Evolutionary conservation across 2,329 filamentous ascomycete genomes (phyloP).

Genomic region (Fusarium cicatricum): DNA sequence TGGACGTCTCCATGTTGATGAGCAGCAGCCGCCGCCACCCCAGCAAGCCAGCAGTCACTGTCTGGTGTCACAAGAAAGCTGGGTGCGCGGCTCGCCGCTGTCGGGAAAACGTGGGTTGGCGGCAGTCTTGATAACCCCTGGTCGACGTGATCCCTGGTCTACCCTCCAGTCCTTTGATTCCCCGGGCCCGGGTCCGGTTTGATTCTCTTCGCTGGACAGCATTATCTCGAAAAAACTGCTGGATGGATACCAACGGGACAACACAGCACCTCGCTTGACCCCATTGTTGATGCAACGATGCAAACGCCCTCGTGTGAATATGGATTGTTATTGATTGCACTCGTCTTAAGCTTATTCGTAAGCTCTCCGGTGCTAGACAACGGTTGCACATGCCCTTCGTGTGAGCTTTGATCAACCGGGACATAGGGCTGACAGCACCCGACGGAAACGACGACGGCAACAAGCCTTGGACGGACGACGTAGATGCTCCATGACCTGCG

Average conservation of each 20-base stretch:
- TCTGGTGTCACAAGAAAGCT: slow-evolving; percentile 4
- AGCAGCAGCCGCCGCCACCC: too few species aligned
- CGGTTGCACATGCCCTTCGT: neutral
- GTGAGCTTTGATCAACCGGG: slow-evolving; percentile 15
- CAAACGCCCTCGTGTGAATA: slow-evolving; percentile 6
- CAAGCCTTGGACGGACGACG: slow-evolving; percentile 8
- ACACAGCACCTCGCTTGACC: slow-evolving; percentile 29
- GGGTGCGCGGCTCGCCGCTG: slow-evolving; percentile 20
- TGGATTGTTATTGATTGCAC: neutral
- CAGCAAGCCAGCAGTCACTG: neutral
- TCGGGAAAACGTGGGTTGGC: slow-evolving; percentile 37
- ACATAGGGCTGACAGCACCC: slow-evolving; percentile 24
- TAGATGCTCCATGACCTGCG: slow-evolving; percentile 8
- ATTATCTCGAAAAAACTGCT: neutral
- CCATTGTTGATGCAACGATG: slow-evolving; percentile 16
- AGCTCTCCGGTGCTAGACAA: neutral
- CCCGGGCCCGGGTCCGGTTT: slow-evolving; percentile 25
- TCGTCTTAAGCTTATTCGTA: slow-evolving; percentile 8
- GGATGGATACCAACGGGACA: slow-evolving; percentile 28
- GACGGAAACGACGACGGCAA: slow-evolving; percentile 16
- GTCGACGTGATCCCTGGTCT: slow-evolving; percentile 31
- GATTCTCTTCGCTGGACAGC: neutral
- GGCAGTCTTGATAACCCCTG: slow-evolving; percentile 28
- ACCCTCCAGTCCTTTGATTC: slow-evolving; percentile 23
- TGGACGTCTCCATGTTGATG: slow-evolving; percentile 17